These are phyloP conservation scores for Calocybe gambosa DNA, from an alignment of 1,284 basidiomycete species.

Conservation along the genomic window DNA sequence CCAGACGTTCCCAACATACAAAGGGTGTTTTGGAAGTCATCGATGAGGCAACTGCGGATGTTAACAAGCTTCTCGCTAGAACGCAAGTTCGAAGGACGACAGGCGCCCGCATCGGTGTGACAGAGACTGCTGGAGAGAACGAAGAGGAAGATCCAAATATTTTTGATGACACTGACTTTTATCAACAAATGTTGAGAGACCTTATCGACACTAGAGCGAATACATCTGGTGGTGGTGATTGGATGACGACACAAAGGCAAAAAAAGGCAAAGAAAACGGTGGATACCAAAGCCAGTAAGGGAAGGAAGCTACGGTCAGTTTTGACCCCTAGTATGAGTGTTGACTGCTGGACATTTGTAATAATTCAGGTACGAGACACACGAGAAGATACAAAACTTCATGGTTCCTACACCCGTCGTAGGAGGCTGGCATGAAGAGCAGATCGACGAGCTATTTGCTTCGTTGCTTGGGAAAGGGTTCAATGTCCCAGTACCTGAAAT, in stretches of 20 bases:
- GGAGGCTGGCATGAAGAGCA: constrained; percentile 88
- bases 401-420: constrained; percentile 74
- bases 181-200: constrained; percentile 83
- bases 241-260: constrained; percentile 62
- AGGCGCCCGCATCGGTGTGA: constrained; percentile 33
- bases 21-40: constrained; percentile 67
- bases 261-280: constrained; percentile 76
- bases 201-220: constrained; percentile 70
- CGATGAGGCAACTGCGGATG: constrained; percentile 60
- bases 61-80: constrained; percentile 48
- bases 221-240: constrained; percentile 41
- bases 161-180: constrained; percentile 89
- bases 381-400: constrained; percentile 91
- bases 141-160: constrained; percentile 41
- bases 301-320: constrained; percentile 72
- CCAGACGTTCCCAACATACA: constrained; percentile 38
- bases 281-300: constrained; percentile 92
- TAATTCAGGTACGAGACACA: constrained; percentile 77
- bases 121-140: constrained; percentile 24
- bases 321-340: constrained; percentile 1
- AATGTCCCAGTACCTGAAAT: constrained; percentile 20
- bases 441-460: constrained; percentile 86
- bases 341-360: neutral
- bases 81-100: constrained; percentile 50
- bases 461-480: constrained; percentile 71